Percentiles rank a stretch among this genome's conserved stretches.
Evolutionary conservation across 2,329 filamentous ascomycete species (phyloP).

Genomic region (Tricladium varicosporioides): DNA sequence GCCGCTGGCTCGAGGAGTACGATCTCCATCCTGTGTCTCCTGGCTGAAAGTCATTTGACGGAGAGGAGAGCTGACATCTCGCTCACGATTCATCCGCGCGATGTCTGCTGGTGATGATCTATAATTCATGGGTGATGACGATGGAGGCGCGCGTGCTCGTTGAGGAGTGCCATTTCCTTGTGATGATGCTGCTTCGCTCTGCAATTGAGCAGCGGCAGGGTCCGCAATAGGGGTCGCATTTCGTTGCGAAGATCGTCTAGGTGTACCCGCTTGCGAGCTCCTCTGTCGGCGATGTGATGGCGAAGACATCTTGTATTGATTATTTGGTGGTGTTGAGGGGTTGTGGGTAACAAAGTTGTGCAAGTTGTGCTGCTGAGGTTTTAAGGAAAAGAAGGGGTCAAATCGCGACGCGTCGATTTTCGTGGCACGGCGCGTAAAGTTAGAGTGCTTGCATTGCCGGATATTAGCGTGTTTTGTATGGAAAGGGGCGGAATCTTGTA

Average conservation of each 20-base stretch:
- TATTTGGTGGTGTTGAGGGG: conserved; percentile 4
- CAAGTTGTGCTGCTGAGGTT: neutral
- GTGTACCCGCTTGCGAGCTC: conserved; percentile 53
- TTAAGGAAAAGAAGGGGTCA: neutral
- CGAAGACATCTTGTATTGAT: conserved; percentile 54
- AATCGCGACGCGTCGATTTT: conserved; percentile 12
- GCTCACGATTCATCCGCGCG: conserved; percentile 38
- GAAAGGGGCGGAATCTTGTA: neutral
- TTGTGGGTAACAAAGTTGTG: neutral
- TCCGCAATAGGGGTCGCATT: conserved; percentile 48
- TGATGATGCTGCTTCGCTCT: conserved; percentile 35
- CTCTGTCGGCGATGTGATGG: conserved; percentile 56
- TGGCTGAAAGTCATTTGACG: conserved; percentile 58
- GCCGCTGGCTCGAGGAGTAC: conserved; percentile 66
- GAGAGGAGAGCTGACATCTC: conserved; percentile 56
- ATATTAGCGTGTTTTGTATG: conserved; percentile 10
- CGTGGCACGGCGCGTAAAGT: conserved; percentile 9
- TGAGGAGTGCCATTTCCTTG: conserved; percentile 44
- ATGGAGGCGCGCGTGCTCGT: conserved; percentile 53
- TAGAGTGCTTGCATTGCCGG: conserved; percentile 14
- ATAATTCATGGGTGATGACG: conserved; percentile 83
- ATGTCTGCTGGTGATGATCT: conserved; percentile 55
- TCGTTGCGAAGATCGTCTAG: conserved; percentile 55
- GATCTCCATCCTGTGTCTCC: conserved; percentile 55
- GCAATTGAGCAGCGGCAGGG: conserved; percentile 34